phyloP scores from a whole-genome alignment of 179 eudicot species.

The Vitellaria paradoxa region DNA sequence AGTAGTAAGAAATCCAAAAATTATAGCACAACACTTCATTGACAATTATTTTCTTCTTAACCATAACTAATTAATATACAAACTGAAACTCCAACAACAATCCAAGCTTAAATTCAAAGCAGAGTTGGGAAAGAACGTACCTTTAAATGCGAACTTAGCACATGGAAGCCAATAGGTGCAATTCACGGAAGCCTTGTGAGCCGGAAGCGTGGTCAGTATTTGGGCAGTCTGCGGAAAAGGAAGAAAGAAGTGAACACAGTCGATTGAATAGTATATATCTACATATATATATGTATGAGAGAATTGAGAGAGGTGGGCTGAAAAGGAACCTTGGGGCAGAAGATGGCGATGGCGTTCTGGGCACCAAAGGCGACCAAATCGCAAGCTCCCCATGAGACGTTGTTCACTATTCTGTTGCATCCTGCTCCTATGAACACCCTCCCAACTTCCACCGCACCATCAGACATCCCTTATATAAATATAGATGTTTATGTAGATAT shows the following conservation, averaged over 20 bases:
- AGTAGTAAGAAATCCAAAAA: neutral
- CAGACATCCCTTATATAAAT: neutral
- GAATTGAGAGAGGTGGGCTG: neutral
- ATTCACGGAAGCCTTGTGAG: conserved; percentile 81
- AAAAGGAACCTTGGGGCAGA: conserved; percentile 62
- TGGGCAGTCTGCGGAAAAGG: conserved; percentile 53
- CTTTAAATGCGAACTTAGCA: conserved; percentile 70
- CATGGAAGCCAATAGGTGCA: conserved; percentile 89
- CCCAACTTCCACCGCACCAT: conserved; percentile 30
- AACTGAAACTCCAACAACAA: neutral
- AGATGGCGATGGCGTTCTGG: conserved; percentile 86
- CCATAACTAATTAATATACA: neutral
- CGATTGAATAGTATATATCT: neutral
- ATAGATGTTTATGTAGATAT: neutral
- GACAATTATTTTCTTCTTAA: neutral
- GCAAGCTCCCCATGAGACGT: conserved; percentile 91
- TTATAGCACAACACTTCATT: neutral
- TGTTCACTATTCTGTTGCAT: conserved; percentile 88
- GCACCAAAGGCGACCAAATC: conserved; percentile 77
- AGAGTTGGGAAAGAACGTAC: conserved; percentile 27
- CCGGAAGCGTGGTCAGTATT: conserved; percentile 80
- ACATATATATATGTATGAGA: neutral
- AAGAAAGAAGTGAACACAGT: neutral
- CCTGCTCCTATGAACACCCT: conserved; percentile 87
- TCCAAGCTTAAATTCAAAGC: neutral